These are phyloP conservation scores for Suillus cothurnatus DNA, from an alignment of 768 basidiomycete genomes.

Conservation along the genomic window DNA sequence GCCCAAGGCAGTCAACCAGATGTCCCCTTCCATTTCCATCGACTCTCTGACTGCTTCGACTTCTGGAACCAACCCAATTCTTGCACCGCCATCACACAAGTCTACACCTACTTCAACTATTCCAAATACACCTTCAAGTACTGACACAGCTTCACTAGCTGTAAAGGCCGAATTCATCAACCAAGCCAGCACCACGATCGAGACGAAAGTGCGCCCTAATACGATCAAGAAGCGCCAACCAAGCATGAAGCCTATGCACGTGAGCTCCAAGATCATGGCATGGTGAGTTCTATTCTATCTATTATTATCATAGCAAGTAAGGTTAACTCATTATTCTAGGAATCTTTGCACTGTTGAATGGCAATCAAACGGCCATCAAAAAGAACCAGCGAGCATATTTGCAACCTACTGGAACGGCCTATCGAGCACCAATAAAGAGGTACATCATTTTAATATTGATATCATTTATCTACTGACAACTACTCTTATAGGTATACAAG, in stretches of 20 bases:
- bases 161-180: background rate
- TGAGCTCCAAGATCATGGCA: background rate
- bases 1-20: background rate
- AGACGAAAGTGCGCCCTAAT: background rate
- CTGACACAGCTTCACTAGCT: background rate
- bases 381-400: background rate
- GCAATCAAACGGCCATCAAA: background rate
- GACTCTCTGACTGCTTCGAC: background rate
- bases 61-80: background rate
- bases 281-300: background rate
- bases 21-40: background rate
- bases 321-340: background rate
- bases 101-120: too few species aligned
- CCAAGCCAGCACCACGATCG: background rate
- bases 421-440: background rate
- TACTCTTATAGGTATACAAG: too few species aligned
- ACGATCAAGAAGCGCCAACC: background rate
- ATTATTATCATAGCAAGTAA: background rate
- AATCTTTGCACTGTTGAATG: background rate
- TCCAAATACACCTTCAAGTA: background rate
- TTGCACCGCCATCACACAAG: background rate
- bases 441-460: too few species aligned
- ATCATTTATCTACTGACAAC: too few species aligned
- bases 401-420: background rate
- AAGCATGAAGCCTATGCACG: background rate